These are phyloP conservation scores for Moelleriella libera DNA, from an alignment of 2,329 filamentous ascomycete genomes.

Conservation along the genomic window DNA sequence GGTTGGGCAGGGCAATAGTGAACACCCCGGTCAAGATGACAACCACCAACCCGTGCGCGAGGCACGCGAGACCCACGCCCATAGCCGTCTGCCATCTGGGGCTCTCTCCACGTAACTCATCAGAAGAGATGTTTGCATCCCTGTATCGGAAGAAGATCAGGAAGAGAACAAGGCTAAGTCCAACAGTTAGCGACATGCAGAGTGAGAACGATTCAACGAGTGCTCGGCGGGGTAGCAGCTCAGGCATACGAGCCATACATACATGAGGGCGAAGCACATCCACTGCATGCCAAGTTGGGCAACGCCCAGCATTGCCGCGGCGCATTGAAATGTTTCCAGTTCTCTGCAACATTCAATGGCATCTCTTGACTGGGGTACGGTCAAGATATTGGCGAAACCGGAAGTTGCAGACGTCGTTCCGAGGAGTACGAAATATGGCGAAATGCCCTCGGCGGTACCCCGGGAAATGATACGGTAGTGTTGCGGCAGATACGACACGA, in stretches of 20 bases:
- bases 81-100: slow-evolving; percentile 70
- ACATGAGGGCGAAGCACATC: slow-evolving; percentile 88
- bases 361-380: slow-evolving; percentile 65
- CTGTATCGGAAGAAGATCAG: slow-evolving; percentile 79
- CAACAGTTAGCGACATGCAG: slow-evolving; percentile 4
- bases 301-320: slow-evolving; percentile 75
- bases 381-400: slow-evolving; percentile 83
- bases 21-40: slow-evolving; percentile 58
- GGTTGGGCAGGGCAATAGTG: slow-evolving; percentile 43
- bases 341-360: slow-evolving; percentile 80
- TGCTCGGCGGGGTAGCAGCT: background rate
- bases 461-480: slow-evolving; percentile 81
- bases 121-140: slow-evolving; percentile 33
- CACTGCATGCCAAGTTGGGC: slow-evolving; percentile 86
- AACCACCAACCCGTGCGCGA: slow-evolving; percentile 61
- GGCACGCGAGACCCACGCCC: slow-evolving; percentile 54
- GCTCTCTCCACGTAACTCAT: slow-evolving; percentile 32
- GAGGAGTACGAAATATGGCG: slow-evolving; percentile 88
- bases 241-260: slow-evolving; percentile 18
- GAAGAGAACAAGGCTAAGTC: slow-evolving; percentile 74
- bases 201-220: too few relatives aligned
- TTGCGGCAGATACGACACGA: slow-evolving; percentile 89
- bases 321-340: slow-evolving; percentile 69
- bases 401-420: slow-evolving; percentile 81
- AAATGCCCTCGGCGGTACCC: slow-evolving; percentile 83